Evolutionary conservation across 176 grass and related monocot genomes (phyloP).

Genomic region (Guadua angustifolia): DNA sequence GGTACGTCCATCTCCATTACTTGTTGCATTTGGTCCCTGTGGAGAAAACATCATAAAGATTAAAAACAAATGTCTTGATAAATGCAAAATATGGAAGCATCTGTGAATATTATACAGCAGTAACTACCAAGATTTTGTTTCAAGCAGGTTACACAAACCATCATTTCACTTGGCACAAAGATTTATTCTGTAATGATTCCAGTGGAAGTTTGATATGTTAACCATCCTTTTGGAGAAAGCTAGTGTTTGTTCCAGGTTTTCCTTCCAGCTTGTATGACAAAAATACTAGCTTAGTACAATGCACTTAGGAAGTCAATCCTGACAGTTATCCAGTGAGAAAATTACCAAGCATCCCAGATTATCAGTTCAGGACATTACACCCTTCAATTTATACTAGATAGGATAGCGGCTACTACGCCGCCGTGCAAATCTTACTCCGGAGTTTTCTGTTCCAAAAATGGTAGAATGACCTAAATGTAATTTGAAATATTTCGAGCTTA

Average conservation of each 20-base stretch:
- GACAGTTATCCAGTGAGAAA: constrained; percentile 4
- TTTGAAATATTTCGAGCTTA: too few species aligned
- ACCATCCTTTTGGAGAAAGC: not conserved
- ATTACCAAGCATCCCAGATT: not conserved
- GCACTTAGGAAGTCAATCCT: not conserved
- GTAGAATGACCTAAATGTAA: too few species aligned
- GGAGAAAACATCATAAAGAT: constrained; percentile 33
- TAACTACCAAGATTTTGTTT: constrained; percentile 9
- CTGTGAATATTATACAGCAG: not conserved
- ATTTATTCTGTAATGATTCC: constrained; percentile 9
- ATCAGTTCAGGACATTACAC: constrained; percentile 12
- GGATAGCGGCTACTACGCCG: too few species aligned
- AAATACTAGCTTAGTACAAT: not conserved
- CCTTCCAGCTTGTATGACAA: not conserved
- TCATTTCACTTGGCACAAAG: constrained; percentile 6
- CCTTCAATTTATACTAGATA: constrained; percentile 19
- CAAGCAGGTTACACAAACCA: not conserved
- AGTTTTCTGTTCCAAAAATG: too few species aligned
- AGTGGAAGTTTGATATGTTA: not conserved
- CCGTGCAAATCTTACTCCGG: too few species aligned
- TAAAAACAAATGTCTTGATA: constrained; percentile 18
- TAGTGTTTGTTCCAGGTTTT: constrained; percentile 8
- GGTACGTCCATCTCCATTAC: constrained; percentile 30
- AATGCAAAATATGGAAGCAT: constrained; percentile 30
- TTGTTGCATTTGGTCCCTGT: constrained; percentile 49